Conservation (phyloP, 768 basidiomycete species). For the Termitomyces sp. region DNA sequence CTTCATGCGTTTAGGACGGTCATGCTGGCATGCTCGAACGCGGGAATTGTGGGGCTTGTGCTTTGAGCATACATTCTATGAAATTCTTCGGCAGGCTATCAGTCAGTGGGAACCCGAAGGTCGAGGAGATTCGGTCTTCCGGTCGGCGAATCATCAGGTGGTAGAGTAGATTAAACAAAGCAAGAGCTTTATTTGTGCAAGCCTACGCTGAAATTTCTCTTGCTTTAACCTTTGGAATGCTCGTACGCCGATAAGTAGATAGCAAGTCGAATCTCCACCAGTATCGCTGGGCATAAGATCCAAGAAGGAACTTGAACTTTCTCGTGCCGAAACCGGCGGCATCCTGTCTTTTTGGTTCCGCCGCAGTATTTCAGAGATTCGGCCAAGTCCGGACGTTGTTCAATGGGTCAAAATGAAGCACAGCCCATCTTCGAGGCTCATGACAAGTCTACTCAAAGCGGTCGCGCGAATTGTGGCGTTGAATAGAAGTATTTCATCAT, state of each 20-base stretch:
- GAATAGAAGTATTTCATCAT: neutral
- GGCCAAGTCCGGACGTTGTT: neutral
- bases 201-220: neutral
- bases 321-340: conserved; percentile 10
- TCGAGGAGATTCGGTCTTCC: neutral
- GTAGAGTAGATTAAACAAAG: neutral
- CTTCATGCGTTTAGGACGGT: neutral
- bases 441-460: neutral
- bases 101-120: conserved; percentile 3
- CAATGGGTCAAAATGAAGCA: neutral
- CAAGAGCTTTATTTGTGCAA: neutral
- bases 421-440: neutral
- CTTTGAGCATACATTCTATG: neutral
- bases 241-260: neutral
- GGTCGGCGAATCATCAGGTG: conserved; percentile 1
- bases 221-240: neutral
- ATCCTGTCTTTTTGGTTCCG: neutral
- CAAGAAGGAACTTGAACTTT: neutral
- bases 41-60: conserved; percentile 1
- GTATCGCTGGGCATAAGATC: neutral
- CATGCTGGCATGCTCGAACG: neutral
- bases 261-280: neutral
- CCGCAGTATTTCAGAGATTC: neutral
- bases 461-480: conserved; percentile 11
- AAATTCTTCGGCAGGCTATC: neutral